These are phyloP conservation scores for Globisporangium cederbergense DNA, from an alignment of 352 stramenopile species.

Conservation along the genomic window DNA sequence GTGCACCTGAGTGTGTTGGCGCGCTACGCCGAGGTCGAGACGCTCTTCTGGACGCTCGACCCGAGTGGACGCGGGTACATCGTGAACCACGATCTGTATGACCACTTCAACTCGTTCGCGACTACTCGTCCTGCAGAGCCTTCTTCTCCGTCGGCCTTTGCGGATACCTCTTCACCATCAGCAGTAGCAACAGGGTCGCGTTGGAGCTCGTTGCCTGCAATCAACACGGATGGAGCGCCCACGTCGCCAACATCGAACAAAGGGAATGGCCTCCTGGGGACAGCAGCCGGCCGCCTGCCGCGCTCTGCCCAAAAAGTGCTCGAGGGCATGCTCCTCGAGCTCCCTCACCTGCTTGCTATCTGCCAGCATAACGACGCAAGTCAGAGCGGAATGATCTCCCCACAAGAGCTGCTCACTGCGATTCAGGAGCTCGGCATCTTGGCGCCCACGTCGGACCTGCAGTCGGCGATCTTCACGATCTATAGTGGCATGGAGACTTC, in stretches of 20 bases:
- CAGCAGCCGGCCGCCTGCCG: constrained; percentile 5
- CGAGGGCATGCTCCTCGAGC: constrained; percentile 55
- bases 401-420: constrained; percentile 41
- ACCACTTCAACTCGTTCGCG: constrained; percentile 46
- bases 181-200: not conserved
- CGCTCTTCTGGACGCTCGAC: constrained; percentile 74
- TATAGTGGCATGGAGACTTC: constrained; percentile 17
- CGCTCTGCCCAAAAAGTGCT: constrained; percentile 72
- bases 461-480: constrained; percentile 49
- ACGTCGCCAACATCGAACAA: not conserved
- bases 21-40: constrained; percentile 66
- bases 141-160: not conserved
- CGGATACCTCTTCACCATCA: not conserved
- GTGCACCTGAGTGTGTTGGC: constrained; percentile 58
- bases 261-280: not conserved
- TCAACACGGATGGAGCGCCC: constrained; percentile 21
- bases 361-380: constrained; percentile 44
- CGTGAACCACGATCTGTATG: constrained; percentile 52
- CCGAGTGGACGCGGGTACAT: constrained; percentile 62
- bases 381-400: constrained; percentile 38
- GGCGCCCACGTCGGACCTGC: constrained; percentile 48
- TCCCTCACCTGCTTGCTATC: constrained; percentile 38
- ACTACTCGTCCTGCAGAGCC: not conserved
- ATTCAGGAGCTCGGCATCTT: constrained; percentile 64
- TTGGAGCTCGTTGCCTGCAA: constrained; percentile 27